These are phyloP conservation scores for Lichtheimia corymbifera DNA, from an alignment of 371 early-diverging fungal genomes.

Conservation along the genomic window DNA sequence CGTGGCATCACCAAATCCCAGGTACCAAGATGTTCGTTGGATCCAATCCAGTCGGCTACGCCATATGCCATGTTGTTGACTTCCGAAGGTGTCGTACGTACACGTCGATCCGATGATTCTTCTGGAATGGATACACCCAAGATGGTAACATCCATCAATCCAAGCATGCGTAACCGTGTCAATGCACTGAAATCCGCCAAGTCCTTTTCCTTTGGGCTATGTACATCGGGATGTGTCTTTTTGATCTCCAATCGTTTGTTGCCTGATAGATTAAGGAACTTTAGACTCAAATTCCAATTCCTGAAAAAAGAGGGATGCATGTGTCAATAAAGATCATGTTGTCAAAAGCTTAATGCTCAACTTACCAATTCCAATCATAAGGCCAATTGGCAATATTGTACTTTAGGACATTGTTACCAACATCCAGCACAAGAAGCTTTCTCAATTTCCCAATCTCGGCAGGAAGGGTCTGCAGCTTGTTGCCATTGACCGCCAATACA, in stretches of 20 bases:
- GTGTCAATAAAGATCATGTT: background rate
- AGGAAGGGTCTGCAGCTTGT: conserved; percentile 86
- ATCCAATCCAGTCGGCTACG: conserved; percentile 81
- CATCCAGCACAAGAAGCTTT: conserved; percentile 77
- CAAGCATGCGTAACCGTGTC: conserved; percentile 73
- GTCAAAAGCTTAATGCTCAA: background rate
- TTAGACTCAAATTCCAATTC: conserved; percentile 89
- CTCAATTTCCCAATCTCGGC: conserved; percentile 86
- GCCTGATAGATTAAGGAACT: conserved; percentile 88
- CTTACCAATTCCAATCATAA: conserved; percentile 94
- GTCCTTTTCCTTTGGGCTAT: conserved; percentile 51
- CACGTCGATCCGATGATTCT: conserved; percentile 76
- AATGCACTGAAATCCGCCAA: conserved; percentile 79
- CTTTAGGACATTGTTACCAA: conserved; percentile 84
- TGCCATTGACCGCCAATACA: conserved; percentile 86
- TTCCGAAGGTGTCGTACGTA: conserved; percentile 82
- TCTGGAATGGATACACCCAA: conserved; percentile 79
- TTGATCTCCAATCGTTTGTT: conserved; percentile 89
- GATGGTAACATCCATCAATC: conserved; percentile 88
- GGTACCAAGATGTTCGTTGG: conserved; percentile 61
- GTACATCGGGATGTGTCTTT: conserved; percentile 52
- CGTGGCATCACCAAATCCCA: conserved; percentile 85
- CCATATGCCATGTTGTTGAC: conserved; percentile 84
- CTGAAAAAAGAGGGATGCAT: conserved; percentile 27
- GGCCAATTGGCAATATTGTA: conserved; percentile 96